Base-by-base conservation (phyloP, 2,329 filamentous ascomycete species). In the Epichloe festucae region DNA sequence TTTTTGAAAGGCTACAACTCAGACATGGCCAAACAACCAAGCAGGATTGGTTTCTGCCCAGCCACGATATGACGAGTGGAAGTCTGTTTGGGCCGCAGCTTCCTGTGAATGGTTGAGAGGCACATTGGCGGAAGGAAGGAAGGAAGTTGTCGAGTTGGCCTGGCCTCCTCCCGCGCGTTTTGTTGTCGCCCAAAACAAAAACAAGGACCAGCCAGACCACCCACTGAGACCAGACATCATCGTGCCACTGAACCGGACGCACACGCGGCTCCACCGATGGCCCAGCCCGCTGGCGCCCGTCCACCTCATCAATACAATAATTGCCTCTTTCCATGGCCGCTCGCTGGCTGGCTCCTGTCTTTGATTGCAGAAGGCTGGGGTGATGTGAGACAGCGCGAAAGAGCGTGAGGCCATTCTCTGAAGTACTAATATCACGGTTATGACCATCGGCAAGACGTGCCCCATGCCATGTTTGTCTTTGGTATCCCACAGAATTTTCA, bases 211-310 rank as follows among this genome's bases (percentile, higher is more conserved):
- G 23, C 23, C 23, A 23, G 23, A 23, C 23, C 36, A 38, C 17
- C 17, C 17, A 17, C 17, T 17, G 17, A 17, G 14, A n/a, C 36
- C 3, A 21, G 21, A 15, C 36, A 38, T 12, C 42, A 19, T 44
- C 40, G 36, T n/a, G 46, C 45, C 45, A 38, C 27, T 31, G 27
- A 39, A 38, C 38, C n/a, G 35, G 31, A 35, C 46, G 14, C 21
- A 36, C 21, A 40, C 35, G 40, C 41, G 41, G 35, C 46, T 49
- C 50, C 46, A 49, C 46, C 46, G 17, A 44, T 46, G 51, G 51
- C 51, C 46, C 51, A 49, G 34, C 51, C 41, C 41, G 51, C 47
- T 49, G 51, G 41, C 48, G 40, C 41, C 48, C 41, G 41, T 44
- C 40, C 40, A 19, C n/a, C 14, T 10, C 10, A 31, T 10, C 8